These are phyloP conservation scores for Sarocladium oryzae DNA, from an alignment of 2,329 filamentous ascomycete species.

Conservation along the genomic window DNA sequence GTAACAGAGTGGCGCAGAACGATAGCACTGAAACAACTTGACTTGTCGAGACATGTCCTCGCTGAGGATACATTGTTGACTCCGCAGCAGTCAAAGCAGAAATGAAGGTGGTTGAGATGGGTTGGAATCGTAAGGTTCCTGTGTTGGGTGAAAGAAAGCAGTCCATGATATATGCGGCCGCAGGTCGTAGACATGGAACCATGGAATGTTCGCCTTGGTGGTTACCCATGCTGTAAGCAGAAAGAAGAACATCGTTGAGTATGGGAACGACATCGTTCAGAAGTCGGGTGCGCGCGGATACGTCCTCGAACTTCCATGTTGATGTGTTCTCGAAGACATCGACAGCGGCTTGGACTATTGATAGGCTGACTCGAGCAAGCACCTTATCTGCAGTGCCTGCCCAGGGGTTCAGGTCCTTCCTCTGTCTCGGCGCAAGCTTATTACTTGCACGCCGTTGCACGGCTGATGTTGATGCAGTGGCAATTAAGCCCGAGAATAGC, in stretches of 20 bases:
- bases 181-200: constrained; percentile 59
- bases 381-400: constrained; percentile 73
- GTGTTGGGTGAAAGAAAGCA: constrained; percentile 67
- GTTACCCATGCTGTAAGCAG: constrained; percentile 70
- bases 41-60: constrained; percentile 47
- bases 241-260: constrained; percentile 65
- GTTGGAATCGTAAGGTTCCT: constrained; percentile 68
- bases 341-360: constrained; percentile 68
- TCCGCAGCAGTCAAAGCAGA: constrained; percentile 39
- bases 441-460: constrained; percentile 56
- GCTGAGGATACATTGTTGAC: constrained; percentile 55
- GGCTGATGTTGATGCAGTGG: constrained; percentile 65
- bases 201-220: constrained; percentile 36
- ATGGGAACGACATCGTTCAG: constrained; percentile 60
- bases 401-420: constrained; percentile 47
- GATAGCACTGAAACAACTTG: constrained; percentile 59
- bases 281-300: constrained; percentile 62
- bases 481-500: constrained; percentile 68
- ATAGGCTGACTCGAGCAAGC: constrained; percentile 62
- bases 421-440: constrained; percentile 37
- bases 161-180: constrained; percentile 69
- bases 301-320: constrained; percentile 74
- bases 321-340: constrained; percentile 81
- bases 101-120: constrained; percentile 65
- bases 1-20: constrained; percentile 64